Conservation (phyloP, 176 grass and related monocot species). For the Carex parvula region DNA sequence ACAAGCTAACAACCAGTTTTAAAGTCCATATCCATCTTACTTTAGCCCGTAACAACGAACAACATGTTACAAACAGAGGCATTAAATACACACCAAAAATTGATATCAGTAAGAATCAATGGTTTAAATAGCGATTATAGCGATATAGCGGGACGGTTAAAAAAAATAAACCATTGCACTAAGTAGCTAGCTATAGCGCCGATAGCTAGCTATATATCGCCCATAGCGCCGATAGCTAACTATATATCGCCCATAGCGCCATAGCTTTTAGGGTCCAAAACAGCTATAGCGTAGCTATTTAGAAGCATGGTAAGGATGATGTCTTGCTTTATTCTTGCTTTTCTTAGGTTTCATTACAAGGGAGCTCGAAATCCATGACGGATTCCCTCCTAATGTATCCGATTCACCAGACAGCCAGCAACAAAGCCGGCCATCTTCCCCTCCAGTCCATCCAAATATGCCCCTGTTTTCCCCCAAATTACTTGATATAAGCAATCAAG, state of each 20-base stretch:
- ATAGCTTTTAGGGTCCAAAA: too few relatives aligned
- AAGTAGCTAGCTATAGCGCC: too few relatives aligned
- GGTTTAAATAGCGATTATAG: too few relatives aligned
- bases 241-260: too few relatives aligned
- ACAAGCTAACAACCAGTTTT: background rate
- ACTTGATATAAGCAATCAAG: slow-evolving; percentile 10
- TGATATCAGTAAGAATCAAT: too few relatives aligned
- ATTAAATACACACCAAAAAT: background rate
- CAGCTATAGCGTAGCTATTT: too few relatives aligned
- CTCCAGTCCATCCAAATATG: slow-evolving; percentile 93
- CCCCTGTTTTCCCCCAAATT: slow-evolving; percentile 36
- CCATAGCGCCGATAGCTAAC: too few relatives aligned
- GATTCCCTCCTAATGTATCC: slow-evolving; percentile 24
- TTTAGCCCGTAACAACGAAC: background rate
- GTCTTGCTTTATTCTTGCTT: slow-evolving; percentile 33
- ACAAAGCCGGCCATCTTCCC: slow-evolving; percentile 83
- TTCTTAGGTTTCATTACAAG: slow-evolving; percentile 48
- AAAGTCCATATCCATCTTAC: background rate
- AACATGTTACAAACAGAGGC: background rate
- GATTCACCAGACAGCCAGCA: slow-evolving; percentile 63
- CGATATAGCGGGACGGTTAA: too few relatives aligned
- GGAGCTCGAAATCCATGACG: slow-evolving; percentile 62
- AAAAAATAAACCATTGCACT: too few relatives aligned
- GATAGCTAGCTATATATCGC: too few relatives aligned
- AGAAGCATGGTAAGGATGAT: too few relatives aligned